Percentiles rank a stretch among this genome's conserved stretches.
Conservation (phyloP, 805 yeast genomes). For the Teunomyces funiuensis region DNA sequence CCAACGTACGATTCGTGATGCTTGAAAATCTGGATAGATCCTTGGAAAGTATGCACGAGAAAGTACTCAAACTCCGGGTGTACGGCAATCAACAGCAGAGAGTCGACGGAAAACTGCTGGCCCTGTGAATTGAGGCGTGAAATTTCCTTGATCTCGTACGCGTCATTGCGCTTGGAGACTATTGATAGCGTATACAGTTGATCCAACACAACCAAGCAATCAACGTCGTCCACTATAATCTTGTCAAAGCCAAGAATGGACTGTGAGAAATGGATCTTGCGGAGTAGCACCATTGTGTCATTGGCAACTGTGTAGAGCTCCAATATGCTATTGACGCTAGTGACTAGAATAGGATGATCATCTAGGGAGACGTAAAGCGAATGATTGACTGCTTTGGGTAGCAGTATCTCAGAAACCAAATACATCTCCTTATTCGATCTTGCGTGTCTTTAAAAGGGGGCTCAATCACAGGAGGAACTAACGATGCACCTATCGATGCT, state of each 20-base stretch:
- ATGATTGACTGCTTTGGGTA: background rate
- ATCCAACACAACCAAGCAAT: background rate
- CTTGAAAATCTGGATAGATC: conserved; percentile 10
- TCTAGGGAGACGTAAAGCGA: background rate
- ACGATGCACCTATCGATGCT: background rate
- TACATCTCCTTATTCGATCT: background rate
- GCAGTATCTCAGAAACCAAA: background rate
- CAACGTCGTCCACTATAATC: background rate
- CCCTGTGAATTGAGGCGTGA: conserved; percentile 17
- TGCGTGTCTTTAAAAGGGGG: too few relatives aligned
- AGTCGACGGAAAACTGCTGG: conserved; percentile 24
- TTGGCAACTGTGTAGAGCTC: background rate
- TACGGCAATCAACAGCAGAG: conserved; percentile 17
- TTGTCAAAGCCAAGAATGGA: background rate
- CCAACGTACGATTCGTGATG: background rate
- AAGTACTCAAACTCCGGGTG: conserved; percentile 14
- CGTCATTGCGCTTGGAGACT: background rate
- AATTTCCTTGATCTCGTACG: conserved; percentile 6
- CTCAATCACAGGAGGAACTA: background rate
- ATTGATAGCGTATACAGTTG: conserved; percentile 2
- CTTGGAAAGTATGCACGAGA: conserved; percentile 18
- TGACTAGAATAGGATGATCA: background rate
- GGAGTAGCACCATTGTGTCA: background rate
- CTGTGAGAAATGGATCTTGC: background rate
- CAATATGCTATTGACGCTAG: background rate